Evolutionary conservation across 139 green algal genomes (phyloP), one percentile per base, ranked within the genome.

Genomic region (Zygnema cylindricum): DNA sequence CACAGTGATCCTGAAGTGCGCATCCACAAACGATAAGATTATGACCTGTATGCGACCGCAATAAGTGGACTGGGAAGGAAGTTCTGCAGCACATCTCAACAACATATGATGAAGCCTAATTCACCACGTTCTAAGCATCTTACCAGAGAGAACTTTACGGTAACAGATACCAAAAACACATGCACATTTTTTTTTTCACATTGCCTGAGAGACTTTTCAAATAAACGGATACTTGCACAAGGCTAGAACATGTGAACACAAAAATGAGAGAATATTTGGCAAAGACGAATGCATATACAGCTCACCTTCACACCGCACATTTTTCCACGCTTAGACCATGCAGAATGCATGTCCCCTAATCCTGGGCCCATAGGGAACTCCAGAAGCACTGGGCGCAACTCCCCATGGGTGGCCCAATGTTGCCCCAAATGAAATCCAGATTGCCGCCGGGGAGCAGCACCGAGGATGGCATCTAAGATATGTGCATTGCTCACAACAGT

Each of bases 401-500:
- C 42, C 21, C 33, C 33, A 3, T 86, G 33, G 16, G 2, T 38
- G 16, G 36, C 38, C 84, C 84, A 89, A 76, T 89, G 84, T 49
- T 69, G 23, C n/a, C 73, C 84, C 23, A 69, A 63, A 7, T 75
- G 40, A 55, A 89, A 89, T 43, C 30, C 39, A 32, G 25, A 23
- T 25, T 49, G 33, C 21, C 55, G 69, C 33, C 84, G 84, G 2
- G 77, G 22, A 43, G 84, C 77, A 55, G 22, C 38, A 54, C 84
- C 84, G 25, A 89, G 35, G 25, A 89, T 38, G 23, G 84, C 84
- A 30, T 89, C 84, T 23, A 89, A 55, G 32, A 89, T 85, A 43
- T 85, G 84, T 75, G 39, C 41, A 76, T 54, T 69, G 35, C 35
- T 89, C 3, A 89, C 69, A 33, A 43, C 41, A 55, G 33, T 33